Base-by-base conservation (phyloP, 129 eudicot genomes). In the Centrapalus pauciflorus region DNA sequence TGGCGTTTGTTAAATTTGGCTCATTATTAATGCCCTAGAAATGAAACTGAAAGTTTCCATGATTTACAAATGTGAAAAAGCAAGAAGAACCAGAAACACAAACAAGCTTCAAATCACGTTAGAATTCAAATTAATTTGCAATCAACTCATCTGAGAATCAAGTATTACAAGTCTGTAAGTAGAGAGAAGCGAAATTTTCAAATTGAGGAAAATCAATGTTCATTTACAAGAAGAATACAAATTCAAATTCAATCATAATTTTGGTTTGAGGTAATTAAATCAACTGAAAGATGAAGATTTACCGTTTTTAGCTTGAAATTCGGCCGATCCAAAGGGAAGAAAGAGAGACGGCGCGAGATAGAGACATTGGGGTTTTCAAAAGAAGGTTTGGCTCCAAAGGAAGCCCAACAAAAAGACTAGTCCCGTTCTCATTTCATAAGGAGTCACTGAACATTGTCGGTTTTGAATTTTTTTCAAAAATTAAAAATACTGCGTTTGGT, bases 301-400 rank as follows among this genome's bases (percentile, higher is more conserved):
- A 72, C 70, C 64, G 61, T n/a, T 0, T 48, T 19, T 17, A 64
- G 66, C 48, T 37, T 71, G 49, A 25, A 60, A 48, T 32, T 71
- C 27, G 52, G 43, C 20, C 28, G 66, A 64, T 64, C 72, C 21
- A 40, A 52, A 63, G 20, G 45, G 27, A 55, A 10, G 9, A 14
- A 67, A 66, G 70, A 62, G 63, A 72, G 78, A 74, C 79, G 79
- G 79, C 79, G 79, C 79, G 67, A 74, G 79, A 65, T 23, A 21
- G 55, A 55, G 4, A 19, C 21, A 50, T 62, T 72, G 71, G 71
- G 71, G 66, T 74, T 55, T 74, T 74, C 38, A 66, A 74, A 74
- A 65, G 17, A 11, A 43, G 55, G 73, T 65, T 74, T 74, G 79
- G 79, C 79, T 74, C 79, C 73, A 55, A 74, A 55, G 52, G 40